These are phyloP conservation scores for Scheffersomyces stambukii DNA, from an alignment of 1,139 yeast genomes.

Conservation along the genomic window DNA sequence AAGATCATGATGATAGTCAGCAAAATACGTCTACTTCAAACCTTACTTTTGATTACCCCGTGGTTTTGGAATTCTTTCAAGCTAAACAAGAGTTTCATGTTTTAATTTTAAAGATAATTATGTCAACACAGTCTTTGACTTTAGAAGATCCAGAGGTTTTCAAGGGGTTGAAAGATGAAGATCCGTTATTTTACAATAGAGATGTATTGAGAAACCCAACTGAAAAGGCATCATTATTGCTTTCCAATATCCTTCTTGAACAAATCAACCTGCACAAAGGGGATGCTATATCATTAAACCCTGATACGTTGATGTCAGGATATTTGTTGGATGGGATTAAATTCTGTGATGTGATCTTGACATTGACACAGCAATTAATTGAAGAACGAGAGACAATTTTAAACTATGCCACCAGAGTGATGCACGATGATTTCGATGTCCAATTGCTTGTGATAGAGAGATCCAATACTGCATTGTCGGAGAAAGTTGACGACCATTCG, in stretches of 20 bases:
- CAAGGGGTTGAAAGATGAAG: slow-evolving; percentile 57
- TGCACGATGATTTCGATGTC: slow-evolving; percentile 68
- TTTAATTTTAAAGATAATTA: slow-evolving; percentile 52
- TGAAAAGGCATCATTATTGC: slow-evolving; percentile 48
- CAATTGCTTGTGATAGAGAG: slow-evolving; percentile 59
- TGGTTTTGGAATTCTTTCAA: slow-evolving; percentile 70
- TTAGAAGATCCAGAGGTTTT: slow-evolving; percentile 72
- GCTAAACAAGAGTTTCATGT: slow-evolving; percentile 73
- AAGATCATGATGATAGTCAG: background rate
- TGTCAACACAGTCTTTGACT: slow-evolving; percentile 69
- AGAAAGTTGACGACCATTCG: slow-evolving; percentile 32
- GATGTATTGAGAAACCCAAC: slow-evolving; percentile 37
- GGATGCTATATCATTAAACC: slow-evolving; percentile 42
- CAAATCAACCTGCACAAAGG: slow-evolving; percentile 41
- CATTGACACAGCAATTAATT: slow-evolving; percentile 52
- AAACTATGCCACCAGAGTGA: slow-evolving; percentile 70
- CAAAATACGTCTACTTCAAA: slow-evolving; percentile 13
- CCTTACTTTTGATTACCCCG: slow-evolving; percentile 52
- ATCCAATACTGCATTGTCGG: slow-evolving; percentile 48
- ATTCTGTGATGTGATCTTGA: slow-evolving; percentile 40
- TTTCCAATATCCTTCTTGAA: slow-evolving; percentile 42
- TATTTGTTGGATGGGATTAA: slow-evolving; percentile 45
- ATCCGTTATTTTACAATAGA: slow-evolving; percentile 39
- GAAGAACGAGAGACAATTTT: slow-evolving; percentile 68
- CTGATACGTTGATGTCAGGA: slow-evolving; percentile 42